Evolutionary conservation across 441 rosid genomes (phyloP).

Genomic region (Syzygium syzygioides): DNA sequence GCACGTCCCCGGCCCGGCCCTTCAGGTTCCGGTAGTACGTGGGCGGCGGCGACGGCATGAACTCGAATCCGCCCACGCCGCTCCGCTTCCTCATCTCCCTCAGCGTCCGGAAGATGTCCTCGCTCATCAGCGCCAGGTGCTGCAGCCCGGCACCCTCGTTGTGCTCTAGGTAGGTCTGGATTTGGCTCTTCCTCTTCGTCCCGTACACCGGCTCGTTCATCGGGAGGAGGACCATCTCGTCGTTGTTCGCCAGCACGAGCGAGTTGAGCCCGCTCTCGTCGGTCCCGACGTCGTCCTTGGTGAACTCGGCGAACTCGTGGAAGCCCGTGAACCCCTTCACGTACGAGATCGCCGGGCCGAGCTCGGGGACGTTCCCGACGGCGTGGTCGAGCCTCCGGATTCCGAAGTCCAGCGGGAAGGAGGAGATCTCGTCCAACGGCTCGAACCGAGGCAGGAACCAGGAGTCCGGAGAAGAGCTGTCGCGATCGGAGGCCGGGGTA

Average conservation of each 20-base stretch:
- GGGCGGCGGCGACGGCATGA: conserved; percentile 93
- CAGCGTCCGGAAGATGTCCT: conserved; percentile 70
- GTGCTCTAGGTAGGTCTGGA: conserved; percentile 85
- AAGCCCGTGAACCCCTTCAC: conserved; percentile 71
- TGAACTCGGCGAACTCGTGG: conserved; percentile 88
- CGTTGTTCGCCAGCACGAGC: conserved; percentile 64
- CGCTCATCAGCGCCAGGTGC: conserved; percentile 70
- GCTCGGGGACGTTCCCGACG: conserved; percentile 82
- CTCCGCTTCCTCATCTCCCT: conserved; percentile 84
- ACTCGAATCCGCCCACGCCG: conserved; percentile 75
- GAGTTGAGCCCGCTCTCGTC: conserved; percentile 84
- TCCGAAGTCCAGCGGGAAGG: conserved; percentile 71
- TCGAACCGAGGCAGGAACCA: conserved; percentile 74
- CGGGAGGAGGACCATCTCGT: conserved; percentile 71
- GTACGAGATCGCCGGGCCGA: conserved; percentile 55
- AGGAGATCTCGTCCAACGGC: conserved; percentile 31
- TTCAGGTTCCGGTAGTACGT: conserved; percentile 74
- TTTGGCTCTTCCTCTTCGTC: conserved; percentile 89
- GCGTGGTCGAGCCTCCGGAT: conserved; percentile 77
- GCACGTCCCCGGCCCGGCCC: conserved; percentile 64
- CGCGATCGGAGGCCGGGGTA: background rate
- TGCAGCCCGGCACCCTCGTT: conserved; percentile 93
- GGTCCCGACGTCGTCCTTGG: conserved; percentile 84
- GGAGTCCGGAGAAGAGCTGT: background rate
- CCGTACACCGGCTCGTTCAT: conserved; percentile 90